A percentile compares a stretch with the other conserved stretches of the same genome.
Evolutionary conservation across 1,284 basidiomycete species (phyloP).

Genomic region (Veloboletus limbatus): DNA sequence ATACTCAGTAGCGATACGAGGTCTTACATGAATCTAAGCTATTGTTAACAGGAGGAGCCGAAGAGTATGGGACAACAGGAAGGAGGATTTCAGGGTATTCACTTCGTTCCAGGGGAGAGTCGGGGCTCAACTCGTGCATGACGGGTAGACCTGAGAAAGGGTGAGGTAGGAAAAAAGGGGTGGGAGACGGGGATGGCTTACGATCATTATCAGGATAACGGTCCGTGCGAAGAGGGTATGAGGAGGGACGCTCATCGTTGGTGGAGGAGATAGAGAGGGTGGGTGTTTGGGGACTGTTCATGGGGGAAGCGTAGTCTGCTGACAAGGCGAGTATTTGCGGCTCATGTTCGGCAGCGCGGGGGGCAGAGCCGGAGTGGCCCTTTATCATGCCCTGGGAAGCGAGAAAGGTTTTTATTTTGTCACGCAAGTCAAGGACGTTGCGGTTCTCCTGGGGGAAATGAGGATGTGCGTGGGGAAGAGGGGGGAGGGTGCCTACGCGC

Average conservation of each 20-base stretch:
- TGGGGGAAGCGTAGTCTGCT: conserved; percentile 44
- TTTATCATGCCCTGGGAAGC: conserved; percentile 83
- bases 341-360: conserved; percentile 53
- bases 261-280: conserved; percentile 47
- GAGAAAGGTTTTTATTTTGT: conserved; percentile 74
- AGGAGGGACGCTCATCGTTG: conserved; percentile 40
- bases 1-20: conserved; percentile 63
- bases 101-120: conserved; percentile 37
- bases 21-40: conserved; percentile 64
- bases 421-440: conserved; percentile 62
- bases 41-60: conserved; percentile 39
- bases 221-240: conserved; percentile 44
- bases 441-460: conserved; percentile 53
- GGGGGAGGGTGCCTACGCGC: conserved; percentile 43
- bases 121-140: conserved; percentile 40
- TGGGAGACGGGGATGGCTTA: conserved; percentile 16
- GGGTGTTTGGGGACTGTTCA: conserved; percentile 54
- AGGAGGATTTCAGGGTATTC: conserved; percentile 42
- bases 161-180: conserved; percentile 6
- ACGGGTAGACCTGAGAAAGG: conserved; percentile 24
- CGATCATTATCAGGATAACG: conserved; percentile 36
- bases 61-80: conserved; percentile 33
- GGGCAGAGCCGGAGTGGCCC: conserved; percentile 69
- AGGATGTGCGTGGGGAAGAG: neutral
- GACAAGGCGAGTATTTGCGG: conserved; percentile 53